Evolutionary conservation across 495 filamentous ascomycete species (phyloP).

Genomic region (Entonaema liquescens): DNA sequence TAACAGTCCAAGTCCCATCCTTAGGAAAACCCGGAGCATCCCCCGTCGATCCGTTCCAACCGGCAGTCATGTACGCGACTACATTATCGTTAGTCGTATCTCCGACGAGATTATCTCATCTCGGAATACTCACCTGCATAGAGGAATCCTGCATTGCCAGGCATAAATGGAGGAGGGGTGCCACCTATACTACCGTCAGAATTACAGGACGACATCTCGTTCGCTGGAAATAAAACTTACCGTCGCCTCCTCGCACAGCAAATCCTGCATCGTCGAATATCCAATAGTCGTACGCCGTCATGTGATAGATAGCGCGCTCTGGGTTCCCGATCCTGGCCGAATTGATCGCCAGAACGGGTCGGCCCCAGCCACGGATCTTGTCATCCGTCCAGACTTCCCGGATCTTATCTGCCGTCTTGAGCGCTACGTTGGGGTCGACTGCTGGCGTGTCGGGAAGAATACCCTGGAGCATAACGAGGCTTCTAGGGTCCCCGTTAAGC

Average conservation of each 20-base stretch:
- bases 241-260: conserved; percentile 48
- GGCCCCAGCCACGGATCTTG: conserved; percentile 53
- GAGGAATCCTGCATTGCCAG: conserved; percentile 42
- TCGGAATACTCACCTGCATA: conserved; percentile 36
- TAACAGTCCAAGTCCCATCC: conserved; percentile 27
- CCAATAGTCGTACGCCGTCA: conserved; percentile 49
- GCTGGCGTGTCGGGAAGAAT: conserved; percentile 49
- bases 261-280: conserved; percentile 55
- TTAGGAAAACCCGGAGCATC: conserved; percentile 37
- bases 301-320: conserved; percentile 48
- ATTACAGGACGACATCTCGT: not conserved
- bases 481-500: conserved; percentile 50
- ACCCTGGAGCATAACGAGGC: conserved; percentile 51
- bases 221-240: conserved; percentile 2
- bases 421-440: conserved; percentile 45
- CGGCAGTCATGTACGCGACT: conserved; percentile 41
- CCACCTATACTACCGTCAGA: conserved; percentile 25
- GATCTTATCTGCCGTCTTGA: conserved; percentile 47
- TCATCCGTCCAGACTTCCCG: conserved; percentile 51
- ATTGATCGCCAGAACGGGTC: conserved; percentile 53
- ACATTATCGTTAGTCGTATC: not conserved
- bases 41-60: conserved; percentile 34
- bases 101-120: not conserved
- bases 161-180: conserved; percentile 43
- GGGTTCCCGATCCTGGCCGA: conserved; percentile 46